Conservation (phyloP, 2,329 filamentous ascomycete species). For the Sporothrix humicola region DNA sequence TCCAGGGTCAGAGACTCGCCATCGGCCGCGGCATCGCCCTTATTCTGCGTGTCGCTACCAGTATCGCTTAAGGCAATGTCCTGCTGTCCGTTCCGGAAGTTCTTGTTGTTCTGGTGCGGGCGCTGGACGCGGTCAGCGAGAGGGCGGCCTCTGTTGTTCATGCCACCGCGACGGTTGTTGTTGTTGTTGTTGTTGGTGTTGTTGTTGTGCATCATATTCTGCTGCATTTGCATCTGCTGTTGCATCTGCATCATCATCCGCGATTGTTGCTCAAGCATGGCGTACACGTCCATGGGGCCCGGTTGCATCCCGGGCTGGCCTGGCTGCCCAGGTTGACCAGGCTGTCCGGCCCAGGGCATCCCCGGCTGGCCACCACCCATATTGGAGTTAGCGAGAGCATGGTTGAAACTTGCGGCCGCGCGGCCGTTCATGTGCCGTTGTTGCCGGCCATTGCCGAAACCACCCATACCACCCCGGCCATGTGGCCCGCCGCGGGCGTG, state of each 20-base stretch:
- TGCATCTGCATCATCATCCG: slow-evolving; percentile 81
- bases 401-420: slow-evolving; percentile 57
- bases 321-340: slow-evolving; percentile 56
- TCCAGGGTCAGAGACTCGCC: slow-evolving; percentile 59
- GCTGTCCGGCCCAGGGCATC: slow-evolving; percentile 55
- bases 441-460: slow-evolving; percentile 34
- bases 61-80: slow-evolving; percentile 47
- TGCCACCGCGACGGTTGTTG: slow-evolving; percentile 48
- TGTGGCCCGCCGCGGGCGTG: slow-evolving; percentile 73
- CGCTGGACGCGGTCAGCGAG: slow-evolving; percentile 76
- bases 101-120: slow-evolving; percentile 53
- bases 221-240: slow-evolving; percentile 61
- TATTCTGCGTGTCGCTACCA: slow-evolving; percentile 44
- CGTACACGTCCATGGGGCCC: slow-evolving; percentile 65
- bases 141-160: slow-evolving; percentile 59
- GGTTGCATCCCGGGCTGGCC: slow-evolving; percentile 42
- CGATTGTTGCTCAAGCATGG: slow-evolving; percentile 85
- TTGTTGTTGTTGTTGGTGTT: slow-evolving; percentile 53
- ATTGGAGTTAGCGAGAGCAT: slow-evolving; percentile 55
- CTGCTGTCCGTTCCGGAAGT: slow-evolving; percentile 58
- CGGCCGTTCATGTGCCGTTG: slow-evolving; percentile 55
- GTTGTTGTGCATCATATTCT: slow-evolving; percentile 59
- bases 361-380: slow-evolving; percentile 43
- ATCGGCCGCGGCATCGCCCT: slow-evolving; percentile 44
- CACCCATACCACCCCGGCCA: slow-evolving; percentile 62